Conservation (phyloP, 257 asterid genomes). For the Fraxinus excelsior region DNA sequence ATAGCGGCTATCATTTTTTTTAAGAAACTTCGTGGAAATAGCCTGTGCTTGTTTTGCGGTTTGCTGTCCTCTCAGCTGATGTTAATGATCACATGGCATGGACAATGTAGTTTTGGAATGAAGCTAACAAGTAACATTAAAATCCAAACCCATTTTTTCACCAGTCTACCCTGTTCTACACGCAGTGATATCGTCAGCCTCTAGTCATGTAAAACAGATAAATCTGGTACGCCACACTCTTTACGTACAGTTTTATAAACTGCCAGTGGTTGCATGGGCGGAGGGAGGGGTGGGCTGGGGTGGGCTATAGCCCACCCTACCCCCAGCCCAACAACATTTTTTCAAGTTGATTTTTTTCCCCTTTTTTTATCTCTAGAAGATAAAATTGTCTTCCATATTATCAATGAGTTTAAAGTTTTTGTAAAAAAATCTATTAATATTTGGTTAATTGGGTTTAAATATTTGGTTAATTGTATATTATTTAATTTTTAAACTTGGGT, state of each 20-base stretch:
- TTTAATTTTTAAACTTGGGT: too few relatives aligned
- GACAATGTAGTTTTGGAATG: background rate
- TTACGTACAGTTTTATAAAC: background rate
- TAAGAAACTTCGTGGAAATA: conserved; percentile 40
- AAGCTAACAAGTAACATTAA: background rate
- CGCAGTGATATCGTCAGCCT: background rate
- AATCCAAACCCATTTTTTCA: conserved; percentile 11
- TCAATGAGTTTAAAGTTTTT: too few relatives aligned
- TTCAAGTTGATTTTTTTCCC: too few relatives aligned
- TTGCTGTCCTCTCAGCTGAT: background rate
- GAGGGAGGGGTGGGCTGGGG: too few relatives aligned
- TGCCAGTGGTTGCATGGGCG: too few relatives aligned
- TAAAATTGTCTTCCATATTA: too few relatives aligned
- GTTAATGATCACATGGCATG: background rate
- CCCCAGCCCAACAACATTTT: too few relatives aligned
- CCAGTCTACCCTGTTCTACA: background rate
- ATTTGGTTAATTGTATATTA: too few relatives aligned
- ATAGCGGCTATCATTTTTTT: conserved; percentile 21
- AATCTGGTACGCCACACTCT: background rate
- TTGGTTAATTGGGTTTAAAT: too few relatives aligned
- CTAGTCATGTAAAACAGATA: background rate
- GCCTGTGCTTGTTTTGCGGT: conserved; percentile 13
- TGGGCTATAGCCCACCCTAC: too few relatives aligned
- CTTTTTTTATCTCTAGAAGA: too few relatives aligned
- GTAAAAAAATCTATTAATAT: too few relatives aligned